phyloP scores from a whole-genome alignment of 176 grass and related monocot species.

The Oryza coarctata region DNA sequence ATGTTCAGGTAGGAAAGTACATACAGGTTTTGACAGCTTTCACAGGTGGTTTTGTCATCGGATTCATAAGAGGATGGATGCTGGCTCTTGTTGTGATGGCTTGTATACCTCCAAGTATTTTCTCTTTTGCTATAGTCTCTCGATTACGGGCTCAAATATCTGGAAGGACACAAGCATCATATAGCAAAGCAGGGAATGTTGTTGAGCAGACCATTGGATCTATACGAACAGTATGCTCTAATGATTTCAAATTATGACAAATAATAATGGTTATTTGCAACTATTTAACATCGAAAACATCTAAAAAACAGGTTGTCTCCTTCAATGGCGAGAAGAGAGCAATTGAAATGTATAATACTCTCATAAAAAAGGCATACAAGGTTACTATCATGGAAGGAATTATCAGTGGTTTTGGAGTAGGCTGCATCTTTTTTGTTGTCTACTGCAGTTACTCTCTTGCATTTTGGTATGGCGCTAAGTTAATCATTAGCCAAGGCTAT shows the following conservation, averaged over 20 bases:
- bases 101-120: constrained; percentile 50
- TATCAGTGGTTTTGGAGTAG: constrained; percentile 58
- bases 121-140: constrained; percentile 59
- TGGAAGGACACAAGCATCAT: constrained; percentile 54
- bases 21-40: constrained; percentile 62
- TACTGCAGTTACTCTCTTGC: constrained; percentile 60
- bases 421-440: constrained; percentile 46
- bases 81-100: constrained; percentile 63
- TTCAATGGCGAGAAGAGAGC: constrained; percentile 76
- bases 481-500: constrained; percentile 70
- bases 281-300: constrained; percentile 8
- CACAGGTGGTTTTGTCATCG: constrained; percentile 66
- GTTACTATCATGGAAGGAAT: constrained; percentile 59
- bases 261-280: neutral
- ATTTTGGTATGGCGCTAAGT: constrained; percentile 63
- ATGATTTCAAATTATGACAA: constrained; percentile 6
- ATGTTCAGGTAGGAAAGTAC: constrained; percentile 68
- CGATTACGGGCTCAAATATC: constrained; percentile 54
- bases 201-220: constrained; percentile 78
- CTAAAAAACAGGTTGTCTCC: constrained; percentile 56
- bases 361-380: constrained; percentile 60
- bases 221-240: constrained; percentile 73
- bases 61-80: constrained; percentile 70
- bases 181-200: constrained; percentile 62
- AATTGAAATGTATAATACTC: constrained; percentile 50